Evolutionary conservation across 2,329 filamentous ascomycete genomes (phyloP).

Genomic region (Aureobasidium melanogenum): DNA sequence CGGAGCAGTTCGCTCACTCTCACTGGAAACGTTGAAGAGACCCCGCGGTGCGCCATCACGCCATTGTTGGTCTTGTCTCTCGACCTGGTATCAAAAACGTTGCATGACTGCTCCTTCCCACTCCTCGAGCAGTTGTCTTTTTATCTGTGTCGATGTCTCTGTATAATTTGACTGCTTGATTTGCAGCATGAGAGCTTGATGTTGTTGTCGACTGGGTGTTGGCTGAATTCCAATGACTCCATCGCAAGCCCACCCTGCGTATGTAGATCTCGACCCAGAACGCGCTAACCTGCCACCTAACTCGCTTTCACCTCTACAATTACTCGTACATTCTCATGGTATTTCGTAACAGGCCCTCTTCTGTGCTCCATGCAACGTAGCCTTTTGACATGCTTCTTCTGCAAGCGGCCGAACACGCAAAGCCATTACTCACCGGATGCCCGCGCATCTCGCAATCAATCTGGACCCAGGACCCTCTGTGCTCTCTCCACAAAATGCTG

Average conservation of each 20-base stretch:
- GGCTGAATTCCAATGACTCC: constrained; percentile 4
- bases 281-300: constrained; percentile 6
- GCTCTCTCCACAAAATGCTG: constrained; percentile 5
- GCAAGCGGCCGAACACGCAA: neutral
- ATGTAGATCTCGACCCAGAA: constrained; percentile 1
- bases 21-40: neutral
- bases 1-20: neutral
- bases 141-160: neutral
- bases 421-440: neutral
- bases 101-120: neutral
- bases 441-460: neutral
- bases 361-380: neutral
- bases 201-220: neutral
- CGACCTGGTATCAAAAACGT: neutral
- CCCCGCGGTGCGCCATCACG: constrained; percentile 4
- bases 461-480: too few relatives aligned
- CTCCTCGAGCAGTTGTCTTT: neutral
- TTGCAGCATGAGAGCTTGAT: neutral
- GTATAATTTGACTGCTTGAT: neutral
- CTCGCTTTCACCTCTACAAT: neutral
- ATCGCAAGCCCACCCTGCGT: neutral
- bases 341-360: neutral
- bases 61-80: neutral
- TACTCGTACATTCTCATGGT: constrained; percentile 4
- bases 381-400: neutral